These are phyloP conservation scores for Rhododendron molle DNA, from an alignment of 148 eudicot species.

Conservation along the genomic window DNA sequence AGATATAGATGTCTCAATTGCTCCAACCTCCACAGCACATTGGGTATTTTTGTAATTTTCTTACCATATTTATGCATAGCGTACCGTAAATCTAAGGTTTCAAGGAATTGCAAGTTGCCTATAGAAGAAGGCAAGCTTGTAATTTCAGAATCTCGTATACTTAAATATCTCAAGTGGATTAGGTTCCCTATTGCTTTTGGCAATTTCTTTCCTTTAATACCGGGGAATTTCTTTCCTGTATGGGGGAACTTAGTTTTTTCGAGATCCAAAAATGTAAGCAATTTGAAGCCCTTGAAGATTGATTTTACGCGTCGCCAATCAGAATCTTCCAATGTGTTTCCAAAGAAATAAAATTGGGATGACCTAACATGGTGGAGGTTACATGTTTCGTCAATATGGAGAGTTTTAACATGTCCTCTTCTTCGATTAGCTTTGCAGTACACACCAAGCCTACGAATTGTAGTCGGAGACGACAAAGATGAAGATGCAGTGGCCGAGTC, in stretches of 20 bases:
- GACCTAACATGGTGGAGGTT: not conserved
- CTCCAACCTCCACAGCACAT: conserved; percentile 10
- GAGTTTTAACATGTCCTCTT: not conserved
- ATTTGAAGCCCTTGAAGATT: not conserved
- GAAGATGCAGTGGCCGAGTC: too few relatives aligned
- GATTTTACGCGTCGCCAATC: not conserved
- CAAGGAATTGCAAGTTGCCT: conserved; percentile 7
- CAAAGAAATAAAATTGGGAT: not conserved
- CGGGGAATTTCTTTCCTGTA: too few relatives aligned
- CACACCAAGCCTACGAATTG: not conserved
- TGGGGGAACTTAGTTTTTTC: not conserved
- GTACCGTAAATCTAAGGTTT: conserved; percentile 20
- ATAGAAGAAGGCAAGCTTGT: not conserved
- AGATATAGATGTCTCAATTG: conserved; percentile 13
- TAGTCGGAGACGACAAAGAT: not conserved
- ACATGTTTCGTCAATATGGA: too few relatives aligned
- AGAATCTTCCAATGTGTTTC: not conserved
- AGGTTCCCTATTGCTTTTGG: not conserved
- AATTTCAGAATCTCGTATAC: not conserved
- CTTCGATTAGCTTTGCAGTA: not conserved
- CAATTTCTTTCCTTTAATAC: not conserved
- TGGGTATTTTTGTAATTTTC: too few relatives aligned
- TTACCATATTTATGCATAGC: too few relatives aligned
- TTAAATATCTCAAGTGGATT: conserved; percentile 2
- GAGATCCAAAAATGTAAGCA: conserved; percentile 6